phyloP scores from a whole-genome alignment of 2,329 filamentous ascomycete genomes.

The Trichoderma aggressivum region DNA sequence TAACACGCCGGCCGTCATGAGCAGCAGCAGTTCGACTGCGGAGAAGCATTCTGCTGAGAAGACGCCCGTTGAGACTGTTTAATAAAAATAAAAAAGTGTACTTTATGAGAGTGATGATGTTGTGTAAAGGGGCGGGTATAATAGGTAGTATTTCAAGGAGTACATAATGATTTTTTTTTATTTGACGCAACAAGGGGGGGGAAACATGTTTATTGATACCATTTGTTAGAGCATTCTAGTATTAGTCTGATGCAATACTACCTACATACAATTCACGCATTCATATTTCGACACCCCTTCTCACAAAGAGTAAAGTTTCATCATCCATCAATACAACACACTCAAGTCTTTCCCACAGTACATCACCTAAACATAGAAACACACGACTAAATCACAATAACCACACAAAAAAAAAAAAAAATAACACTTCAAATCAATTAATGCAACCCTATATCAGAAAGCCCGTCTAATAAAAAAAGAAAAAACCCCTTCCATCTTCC shows the following conservation, averaged over 20 bases:
- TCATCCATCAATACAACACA: neutral
- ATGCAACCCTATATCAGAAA: neutral
- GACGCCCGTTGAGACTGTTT: neutral
- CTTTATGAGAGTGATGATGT: neutral
- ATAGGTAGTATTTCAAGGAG: neutral
- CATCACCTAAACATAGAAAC: no score
- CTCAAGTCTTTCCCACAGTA: neutral
- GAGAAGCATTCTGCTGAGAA: constrained; percentile 29
- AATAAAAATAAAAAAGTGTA: neutral
- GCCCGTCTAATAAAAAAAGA: neutral
- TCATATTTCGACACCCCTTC: neutral
- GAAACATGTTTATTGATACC: constrained; percentile 1
- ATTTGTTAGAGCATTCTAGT: constrained; percentile 3
- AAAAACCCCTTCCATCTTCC: neutral
- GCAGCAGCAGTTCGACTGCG: constrained; percentile 26
- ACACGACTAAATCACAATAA: neutral
- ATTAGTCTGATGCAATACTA: neutral
- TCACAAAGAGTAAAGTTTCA: neutral
- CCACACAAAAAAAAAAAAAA: no score
- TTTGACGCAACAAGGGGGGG: neutral
- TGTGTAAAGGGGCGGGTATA: neutral
- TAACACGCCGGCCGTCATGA: constrained; percentile 21
- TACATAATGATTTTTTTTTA: neutral
- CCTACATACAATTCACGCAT: neutral
- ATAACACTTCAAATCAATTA: constrained; percentile 1